Evolutionary conservation across 805 yeast species (phyloP), one percentile per base, ranked within the genome.

Genomic region (Tetrapisispora arboricola): DNA sequence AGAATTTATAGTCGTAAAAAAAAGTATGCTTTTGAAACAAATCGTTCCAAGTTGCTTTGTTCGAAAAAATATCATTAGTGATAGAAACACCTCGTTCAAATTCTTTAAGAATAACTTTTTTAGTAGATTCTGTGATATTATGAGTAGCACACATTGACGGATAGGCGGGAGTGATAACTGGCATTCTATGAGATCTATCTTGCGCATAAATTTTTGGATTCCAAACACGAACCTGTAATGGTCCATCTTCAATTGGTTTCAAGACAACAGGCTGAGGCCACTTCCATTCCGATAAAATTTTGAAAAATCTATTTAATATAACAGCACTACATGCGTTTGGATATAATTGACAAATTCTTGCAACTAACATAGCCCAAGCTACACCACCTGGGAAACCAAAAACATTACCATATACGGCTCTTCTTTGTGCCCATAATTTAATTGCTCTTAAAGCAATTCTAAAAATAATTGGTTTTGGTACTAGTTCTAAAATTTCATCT

Each of bases 311-410:
- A 44, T 81, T 77, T n/a, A 92, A 80, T 39, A 92, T 82, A 2
- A 84, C 86, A 0, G 97, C 85, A 46, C 96, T 80, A 11, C 87
- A 94, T 0, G 97, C 94, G 62, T 90, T 90, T 9, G 98, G 98
- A 58, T 90, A 92, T 38, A 92, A 65, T 60, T 92, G 98, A 62
- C 98, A 92, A 22, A 92, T 86, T 53, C 98, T 72, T 1, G 97
- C 98, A n/a, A 88, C 96, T 31, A 92, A 63, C 96, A 92, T 92
- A 1, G 98, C 98, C 98, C 98, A 92, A 1, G 98, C 98, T 37
- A 92, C 98, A 62, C 98, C 98, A 55, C 98, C 98, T 1, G 97
- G 98, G 63, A 90, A 92, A 0, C 98, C 98, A 72, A 82, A 85
- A 34, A 92, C 82, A 57, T 92, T 92, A 6, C 85, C 96, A 63